Percentiles rank a stretch among this genome's conserved stretches.
Evolutionary conservation across 257 asterid genomes (phyloP).

Genomic region (Nyctanthes arbortristis): DNA sequence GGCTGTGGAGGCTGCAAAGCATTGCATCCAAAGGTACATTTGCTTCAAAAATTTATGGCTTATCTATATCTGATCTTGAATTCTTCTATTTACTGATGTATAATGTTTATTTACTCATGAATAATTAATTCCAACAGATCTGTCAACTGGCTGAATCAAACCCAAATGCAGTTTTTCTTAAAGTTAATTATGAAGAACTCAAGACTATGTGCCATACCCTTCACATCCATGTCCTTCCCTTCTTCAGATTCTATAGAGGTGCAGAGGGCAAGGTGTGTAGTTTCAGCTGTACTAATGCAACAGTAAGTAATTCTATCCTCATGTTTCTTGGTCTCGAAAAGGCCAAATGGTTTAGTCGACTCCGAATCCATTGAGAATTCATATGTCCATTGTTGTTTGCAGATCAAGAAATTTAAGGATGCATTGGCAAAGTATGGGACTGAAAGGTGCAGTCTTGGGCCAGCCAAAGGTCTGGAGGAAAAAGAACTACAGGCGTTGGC

Average conservation of each 20-base stretch:
- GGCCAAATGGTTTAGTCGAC: not conserved
- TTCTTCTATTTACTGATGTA: not conserved
- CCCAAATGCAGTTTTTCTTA: slow-evolving; percentile 62
- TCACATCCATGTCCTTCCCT: slow-evolving; percentile 79
- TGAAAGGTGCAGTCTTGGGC: slow-evolving; percentile 56
- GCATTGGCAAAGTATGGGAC: slow-evolving; percentile 78
- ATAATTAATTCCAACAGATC: slow-evolving; percentile 44
- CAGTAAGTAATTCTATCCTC: slow-evolving; percentile 44
- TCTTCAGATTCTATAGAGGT: slow-evolving; percentile 86
- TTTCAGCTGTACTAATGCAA: slow-evolving; percentile 95
- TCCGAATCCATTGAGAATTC: not conserved
- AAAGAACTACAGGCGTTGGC: slow-evolving; percentile 75
- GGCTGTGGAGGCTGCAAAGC: slow-evolving; percentile 97
- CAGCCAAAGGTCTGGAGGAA: slow-evolving; percentile 78
- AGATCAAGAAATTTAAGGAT: slow-evolving; percentile 92
- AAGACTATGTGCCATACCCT: slow-evolving; percentile 77
- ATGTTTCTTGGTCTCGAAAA: not conserved
- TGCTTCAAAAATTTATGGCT: not conserved
- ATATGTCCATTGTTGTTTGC: slow-evolving; percentile 12
- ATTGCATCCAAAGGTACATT: slow-evolving; percentile 80
- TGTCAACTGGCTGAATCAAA: slow-evolving; percentile 86
- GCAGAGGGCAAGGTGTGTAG: slow-evolving; percentile 76
- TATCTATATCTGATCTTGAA: not conserved
- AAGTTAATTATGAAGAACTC: slow-evolving; percentile 79
- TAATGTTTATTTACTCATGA: not conserved